Evolutionary conservation across 164 flowering plant species (phyloP).

Genomic region (Euptelea pleiosperma): DNA sequence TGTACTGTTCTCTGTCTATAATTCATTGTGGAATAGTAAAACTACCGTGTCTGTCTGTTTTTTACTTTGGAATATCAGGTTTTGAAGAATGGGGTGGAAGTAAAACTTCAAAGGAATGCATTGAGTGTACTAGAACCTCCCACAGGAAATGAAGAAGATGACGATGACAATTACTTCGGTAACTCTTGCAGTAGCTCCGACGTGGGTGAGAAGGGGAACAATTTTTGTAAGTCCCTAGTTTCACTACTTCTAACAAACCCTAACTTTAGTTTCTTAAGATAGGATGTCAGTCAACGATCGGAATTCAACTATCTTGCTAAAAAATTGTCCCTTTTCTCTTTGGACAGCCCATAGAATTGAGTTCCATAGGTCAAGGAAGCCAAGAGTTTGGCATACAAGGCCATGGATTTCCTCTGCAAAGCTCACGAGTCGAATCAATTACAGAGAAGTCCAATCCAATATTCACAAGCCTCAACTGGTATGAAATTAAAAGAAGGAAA

Average conservation of each 20-base stretch:
- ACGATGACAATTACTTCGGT: constrained; percentile 37
- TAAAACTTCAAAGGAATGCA: constrained; percentile 91
- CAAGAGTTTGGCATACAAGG: constrained; percentile 58
- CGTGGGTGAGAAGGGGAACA: constrained; percentile 40
- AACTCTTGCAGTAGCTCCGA: constrained; percentile 38
- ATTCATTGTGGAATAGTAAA: too few relatives aligned
- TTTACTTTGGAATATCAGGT: constrained; percentile 58
- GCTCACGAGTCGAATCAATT: constrained; percentile 33
- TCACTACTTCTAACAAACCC: background rate
- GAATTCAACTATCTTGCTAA: background rate
- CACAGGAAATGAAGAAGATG: constrained; percentile 78
- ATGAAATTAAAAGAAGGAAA: too few relatives aligned
- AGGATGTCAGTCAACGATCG: background rate
- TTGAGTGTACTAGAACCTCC: constrained; percentile 86
- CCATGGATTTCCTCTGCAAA: constrained; percentile 56
- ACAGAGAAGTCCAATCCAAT: constrained; percentile 49
- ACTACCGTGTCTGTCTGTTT: background rate
- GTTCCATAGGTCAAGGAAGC: constrained; percentile 55
- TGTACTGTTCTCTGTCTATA: too few relatives aligned
- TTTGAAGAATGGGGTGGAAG: constrained; percentile 89
- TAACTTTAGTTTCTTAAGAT: background rate
- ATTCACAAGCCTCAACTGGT: constrained; percentile 43
- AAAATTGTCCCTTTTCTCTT: background rate
- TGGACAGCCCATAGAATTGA: constrained; percentile 49
- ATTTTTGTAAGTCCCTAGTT: constrained; percentile 48